These are phyloP conservation scores for Fragaria nilgerrensis DNA, from an alignment of 306 rosid genomes.

Conservation along the genomic window DNA sequence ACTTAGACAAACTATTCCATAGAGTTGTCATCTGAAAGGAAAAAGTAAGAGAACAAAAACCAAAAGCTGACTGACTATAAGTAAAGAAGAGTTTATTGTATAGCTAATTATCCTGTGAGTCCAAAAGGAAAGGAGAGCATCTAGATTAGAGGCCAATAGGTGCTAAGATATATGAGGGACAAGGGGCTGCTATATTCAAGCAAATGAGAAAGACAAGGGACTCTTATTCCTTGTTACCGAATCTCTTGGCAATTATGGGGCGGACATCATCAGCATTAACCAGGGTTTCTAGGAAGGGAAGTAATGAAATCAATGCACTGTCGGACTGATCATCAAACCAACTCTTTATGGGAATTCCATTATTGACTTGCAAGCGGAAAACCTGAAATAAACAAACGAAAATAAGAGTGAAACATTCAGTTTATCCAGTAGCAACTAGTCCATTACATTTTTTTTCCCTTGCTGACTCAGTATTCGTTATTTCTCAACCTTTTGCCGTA, in stretches of 20 bases:
- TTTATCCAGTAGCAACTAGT: slow-evolving; percentile 12
- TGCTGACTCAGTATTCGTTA: not conserved
- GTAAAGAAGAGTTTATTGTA: slow-evolving; percentile 46
- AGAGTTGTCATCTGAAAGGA: slow-evolving; percentile 55
- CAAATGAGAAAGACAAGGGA: slow-evolving; percentile 49
- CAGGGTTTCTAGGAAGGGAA: slow-evolving; percentile 93
- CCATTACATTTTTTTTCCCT: not conserved
- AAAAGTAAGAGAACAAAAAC: slow-evolving; percentile 31
- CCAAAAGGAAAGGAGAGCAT: slow-evolving; percentile 41
- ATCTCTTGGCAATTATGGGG: slow-evolving; percentile 82
- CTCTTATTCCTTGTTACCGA: slow-evolving; percentile 86
- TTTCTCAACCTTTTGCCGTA: not conserved
- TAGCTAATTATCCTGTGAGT: slow-evolving; percentile 62
- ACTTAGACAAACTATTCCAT: slow-evolving; percentile 55
- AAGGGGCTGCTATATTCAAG: slow-evolving; percentile 56
- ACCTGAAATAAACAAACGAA: slow-evolving; percentile 65
- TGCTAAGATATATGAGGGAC: slow-evolving; percentile 34
- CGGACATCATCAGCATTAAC: slow-evolving; percentile 95
- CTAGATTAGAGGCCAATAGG: slow-evolving; percentile 53
- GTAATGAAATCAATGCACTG: slow-evolving; percentile 78
- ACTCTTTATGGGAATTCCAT: slow-evolving; percentile 98
- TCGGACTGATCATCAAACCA: slow-evolving; percentile 97
- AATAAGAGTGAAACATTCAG: slow-evolving; percentile 34
- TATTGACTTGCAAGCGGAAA: slow-evolving; percentile 93
- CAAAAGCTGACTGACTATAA: slow-evolving; percentile 51